Conservation (phyloP, 805 yeast genomes). For the Schwanniomyces pseudopolymorphus region DNA sequence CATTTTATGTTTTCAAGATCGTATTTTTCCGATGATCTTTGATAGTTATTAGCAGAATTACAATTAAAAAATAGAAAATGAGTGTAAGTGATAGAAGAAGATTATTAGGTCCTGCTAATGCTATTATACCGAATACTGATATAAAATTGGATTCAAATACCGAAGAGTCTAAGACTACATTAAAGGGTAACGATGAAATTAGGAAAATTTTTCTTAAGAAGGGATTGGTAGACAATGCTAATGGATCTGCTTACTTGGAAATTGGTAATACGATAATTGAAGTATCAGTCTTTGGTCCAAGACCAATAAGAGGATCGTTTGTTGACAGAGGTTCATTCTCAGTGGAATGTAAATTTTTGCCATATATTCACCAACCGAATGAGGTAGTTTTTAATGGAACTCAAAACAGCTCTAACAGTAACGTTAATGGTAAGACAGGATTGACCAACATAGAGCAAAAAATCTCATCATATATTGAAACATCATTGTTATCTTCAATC, state of each 20-base stretch:
- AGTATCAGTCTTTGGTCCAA: constrained; percentile 82
- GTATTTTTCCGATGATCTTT: background rate
- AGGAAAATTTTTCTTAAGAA: constrained; percentile 57
- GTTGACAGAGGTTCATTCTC: constrained; percentile 63
- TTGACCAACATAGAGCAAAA: constrained; percentile 44
- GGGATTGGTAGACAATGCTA: constrained; percentile 66
- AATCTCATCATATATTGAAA: constrained; percentile 50
- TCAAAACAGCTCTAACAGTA: constrained; percentile 13
- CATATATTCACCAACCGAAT: constrained; percentile 45
- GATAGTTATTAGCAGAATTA: background rate
- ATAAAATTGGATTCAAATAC: constrained; percentile 4
- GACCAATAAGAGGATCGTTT: constrained; percentile 77
- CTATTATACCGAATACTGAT: constrained; percentile 35
- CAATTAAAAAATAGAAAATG: constrained; percentile 18
- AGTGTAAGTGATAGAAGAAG: constrained; percentile 72
- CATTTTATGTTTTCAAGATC: too few species aligned
- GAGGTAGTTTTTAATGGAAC: constrained; percentile 25
- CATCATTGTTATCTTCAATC: constrained; percentile 53
- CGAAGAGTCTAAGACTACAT: constrained; percentile 11
- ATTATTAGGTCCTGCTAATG: constrained; percentile 77
- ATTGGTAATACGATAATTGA: constrained; percentile 58
- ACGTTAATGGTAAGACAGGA: constrained; percentile 29
- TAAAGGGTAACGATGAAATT: constrained; percentile 20
- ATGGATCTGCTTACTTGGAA: constrained; percentile 84
- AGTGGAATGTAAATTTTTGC: constrained; percentile 57